These are phyloP conservation scores for Porphyridium purpureum DNA, from an alignment of 23 red algal genomes.

Conservation along the genomic window DNA sequence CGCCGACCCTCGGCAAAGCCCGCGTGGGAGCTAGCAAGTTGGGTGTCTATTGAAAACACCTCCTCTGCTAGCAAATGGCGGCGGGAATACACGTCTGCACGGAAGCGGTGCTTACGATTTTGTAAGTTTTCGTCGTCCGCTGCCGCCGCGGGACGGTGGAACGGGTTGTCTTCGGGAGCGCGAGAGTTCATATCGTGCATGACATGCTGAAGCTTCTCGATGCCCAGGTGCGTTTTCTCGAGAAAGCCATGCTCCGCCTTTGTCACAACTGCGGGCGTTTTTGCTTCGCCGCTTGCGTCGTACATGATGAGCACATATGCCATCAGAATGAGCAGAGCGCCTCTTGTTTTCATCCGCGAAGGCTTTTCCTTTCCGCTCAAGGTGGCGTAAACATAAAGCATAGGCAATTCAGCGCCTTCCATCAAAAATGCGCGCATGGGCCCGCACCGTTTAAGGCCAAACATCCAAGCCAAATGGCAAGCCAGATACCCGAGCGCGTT, in stretches of 20 bases:
- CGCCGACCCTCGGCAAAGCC: too few relatives aligned
- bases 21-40: too few relatives aligned
- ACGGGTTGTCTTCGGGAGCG: too few relatives aligned
- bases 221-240: not conserved
- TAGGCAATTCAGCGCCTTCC: conserved; percentile 42
- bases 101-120: too few relatives aligned
- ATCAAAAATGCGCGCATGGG: conserved; percentile 33
- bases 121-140: too few relatives aligned
- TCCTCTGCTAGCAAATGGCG: too few relatives aligned
- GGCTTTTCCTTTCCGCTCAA: conserved; percentile 24
- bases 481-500: conserved; percentile 4
- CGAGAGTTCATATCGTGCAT: too few relatives aligned
- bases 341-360: conserved; percentile 33
- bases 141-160: too few relatives aligned
- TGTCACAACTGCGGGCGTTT: conserved; percentile 16
- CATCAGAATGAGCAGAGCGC: conserved; percentile 24
- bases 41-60: too few relatives aligned
- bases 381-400: conserved; percentile 28
- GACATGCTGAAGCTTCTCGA: too few relatives aligned
- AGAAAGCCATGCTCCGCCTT: conserved; percentile 3
- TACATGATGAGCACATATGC: conserved; percentile 36
- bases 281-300: conserved; percentile 32
- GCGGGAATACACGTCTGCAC: too few relatives aligned
- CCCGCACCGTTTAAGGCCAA: conserved; percentile 17
- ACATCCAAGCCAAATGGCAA: conserved; percentile 26